phyloP scores from a whole-genome alignment of 1,139 yeast species.

The Saccharomyces uvarum region DNA sequence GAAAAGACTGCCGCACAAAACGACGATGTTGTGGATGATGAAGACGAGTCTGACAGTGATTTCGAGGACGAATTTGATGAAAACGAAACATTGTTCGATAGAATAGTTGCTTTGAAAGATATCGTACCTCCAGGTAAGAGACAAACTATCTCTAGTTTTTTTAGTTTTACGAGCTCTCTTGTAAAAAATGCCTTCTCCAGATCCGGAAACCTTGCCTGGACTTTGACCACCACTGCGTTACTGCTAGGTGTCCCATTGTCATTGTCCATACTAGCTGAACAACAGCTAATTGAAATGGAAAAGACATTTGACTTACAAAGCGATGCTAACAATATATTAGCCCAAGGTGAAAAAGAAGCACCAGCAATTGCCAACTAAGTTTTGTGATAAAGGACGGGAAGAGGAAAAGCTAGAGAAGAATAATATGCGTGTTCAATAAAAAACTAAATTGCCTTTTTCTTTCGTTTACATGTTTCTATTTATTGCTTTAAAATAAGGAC shows the following conservation, averaged over 20 bases:
- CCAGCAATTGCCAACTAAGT: constrained; percentile 10
- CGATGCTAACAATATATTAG: constrained; percentile 74
- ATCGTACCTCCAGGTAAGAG: constrained; percentile 87
- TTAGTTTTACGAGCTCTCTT: constrained; percentile 35
- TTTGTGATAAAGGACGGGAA: background rate
- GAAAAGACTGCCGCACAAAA: constrained; percentile 13
- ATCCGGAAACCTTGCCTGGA: constrained; percentile 78
- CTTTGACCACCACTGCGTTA: constrained; percentile 72
- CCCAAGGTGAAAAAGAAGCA: constrained; percentile 50
- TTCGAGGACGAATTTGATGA: constrained; percentile 71
- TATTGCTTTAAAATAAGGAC: background rate
- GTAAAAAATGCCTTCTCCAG: constrained; percentile 44
- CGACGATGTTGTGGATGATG: constrained; percentile 34
- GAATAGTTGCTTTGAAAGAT: constrained; percentile 85
- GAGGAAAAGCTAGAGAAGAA: background rate
- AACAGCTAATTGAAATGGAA: constrained; percentile 89
- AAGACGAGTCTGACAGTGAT: constrained; percentile 53
- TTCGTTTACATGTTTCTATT: background rate
- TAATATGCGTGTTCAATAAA: background rate
- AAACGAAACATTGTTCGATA: constrained; percentile 76
- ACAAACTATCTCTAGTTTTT: constrained; percentile 34
- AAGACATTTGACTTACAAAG: constrained; percentile 83
- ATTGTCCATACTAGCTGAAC: constrained; percentile 82
- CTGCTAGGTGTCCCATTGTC: constrained; percentile 90
- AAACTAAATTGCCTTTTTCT: background rate